Evolutionary conservation across 257 asterid species (phyloP), one percentile per base, ranked within the genome.

Genomic region (Solanum chaucha): DNA sequence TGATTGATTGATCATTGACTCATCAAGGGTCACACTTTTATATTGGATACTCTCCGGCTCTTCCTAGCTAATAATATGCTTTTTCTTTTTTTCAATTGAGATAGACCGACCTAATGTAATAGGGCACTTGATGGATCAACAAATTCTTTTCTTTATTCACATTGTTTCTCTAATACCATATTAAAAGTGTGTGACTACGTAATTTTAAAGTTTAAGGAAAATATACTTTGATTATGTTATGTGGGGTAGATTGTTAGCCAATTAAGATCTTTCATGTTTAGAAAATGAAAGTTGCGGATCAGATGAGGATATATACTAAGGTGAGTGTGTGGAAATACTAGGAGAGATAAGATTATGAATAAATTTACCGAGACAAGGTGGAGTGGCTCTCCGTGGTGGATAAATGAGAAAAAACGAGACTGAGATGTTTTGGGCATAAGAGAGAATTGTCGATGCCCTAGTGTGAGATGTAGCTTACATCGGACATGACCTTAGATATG

Each of bases 1-100:
- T 94, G 99, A 94, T 94, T 95, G 98, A 94, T 95, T 90, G 98
- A 94, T 93, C 95, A 92, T 86, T 92, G 98, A 94, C 92, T 89
- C 92, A 93, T 91, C 93, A 92, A 67, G 26, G 80, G 58, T 35
- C 20, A 22, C 87, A 24, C 14, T 61, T 59, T 26, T 83, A 58
- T 65, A 58, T 40, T 85, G 44, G 70, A 67, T 17, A 85, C 22
- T 19, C 46, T 13, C 28, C 74, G 20, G 20, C 5, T 30, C 22
- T 17, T 20, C 65, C 55, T 5, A 70, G 4, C 32, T 4, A 70
- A 11, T 72, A 48, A 61, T 22, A 20, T 48, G 12, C 8, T 6
- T 40, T 59, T 34, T 92, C 93, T 92, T 93, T 90, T 91, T 89
- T 59, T 30, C n/a, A 71, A 67, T 75, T 65, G 86, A 68, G 82